Conservation (phyloP, 495 filamentous ascomycete genomes). For the Wilcoxina mikolae region DNA sequence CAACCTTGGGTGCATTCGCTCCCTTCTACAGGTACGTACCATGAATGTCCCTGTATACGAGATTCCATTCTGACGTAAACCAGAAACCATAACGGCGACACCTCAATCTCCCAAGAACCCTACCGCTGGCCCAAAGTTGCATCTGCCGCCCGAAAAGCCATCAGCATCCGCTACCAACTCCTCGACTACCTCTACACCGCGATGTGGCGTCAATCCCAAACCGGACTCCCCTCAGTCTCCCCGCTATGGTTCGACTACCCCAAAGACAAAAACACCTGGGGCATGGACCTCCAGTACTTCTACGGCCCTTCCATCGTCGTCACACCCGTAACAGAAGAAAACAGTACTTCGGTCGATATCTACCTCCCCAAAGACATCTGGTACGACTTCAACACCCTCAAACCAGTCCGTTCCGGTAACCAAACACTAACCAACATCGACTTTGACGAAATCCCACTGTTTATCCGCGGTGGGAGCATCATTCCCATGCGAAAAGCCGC, state of each 20-base stretch:
- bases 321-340: slow-evolving; percentile 51
- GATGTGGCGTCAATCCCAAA: slow-evolving; percentile 46
- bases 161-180: slow-evolving; percentile 59
- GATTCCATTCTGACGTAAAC: too few relatives aligned
- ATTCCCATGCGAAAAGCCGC: slow-evolving; percentile 45
- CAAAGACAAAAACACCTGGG: slow-evolving; percentile 44
- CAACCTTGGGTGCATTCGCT: slow-evolving; percentile 61
- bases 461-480: slow-evolving; percentile 55
- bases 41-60: slow-evolving; percentile 34
- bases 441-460: slow-evolving; percentile 56
- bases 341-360: slow-evolving; percentile 48
- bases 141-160: slow-evolving; percentile 51
- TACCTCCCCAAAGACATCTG: slow-evolving; percentile 63
- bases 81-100: slow-evolving; percentile 59
- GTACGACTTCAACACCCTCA: slow-evolving; percentile 61
- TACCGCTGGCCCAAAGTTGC: slow-evolving; percentile 57
- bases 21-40: slow-evolving; percentile 81
- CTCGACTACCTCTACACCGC: slow-evolving; percentile 77
- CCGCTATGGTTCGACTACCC: slow-evolving; percentile 64
- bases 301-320: slow-evolving; percentile 59
- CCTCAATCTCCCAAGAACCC: slow-evolving; percentile 52
- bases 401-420: slow-evolving; percentile 37
- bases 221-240: slow-evolving; percentile 50
- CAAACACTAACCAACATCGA: slow-evolving; percentile 41
- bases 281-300: slow-evolving; percentile 57